phyloP scores from a whole-genome alignment of 2,329 filamentous ascomycete genomes.

The Aaosphaeria pasadenensis region DNA sequence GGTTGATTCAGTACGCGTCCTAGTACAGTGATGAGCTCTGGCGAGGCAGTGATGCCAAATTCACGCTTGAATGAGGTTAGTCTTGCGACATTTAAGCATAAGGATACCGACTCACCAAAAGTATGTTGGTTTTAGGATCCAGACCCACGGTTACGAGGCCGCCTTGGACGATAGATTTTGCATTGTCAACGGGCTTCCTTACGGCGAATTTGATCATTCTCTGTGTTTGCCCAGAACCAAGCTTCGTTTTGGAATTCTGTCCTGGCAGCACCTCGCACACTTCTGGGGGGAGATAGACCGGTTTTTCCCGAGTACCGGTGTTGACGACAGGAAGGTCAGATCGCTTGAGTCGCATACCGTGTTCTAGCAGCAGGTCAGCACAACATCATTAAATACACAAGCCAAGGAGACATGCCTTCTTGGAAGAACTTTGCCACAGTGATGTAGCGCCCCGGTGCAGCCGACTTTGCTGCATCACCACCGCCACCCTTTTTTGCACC shows the following conservation, averaged over 20 bases:
- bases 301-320: slow-evolving; percentile 18
- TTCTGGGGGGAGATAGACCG: slow-evolving; percentile 21
- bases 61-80: slow-evolving; percentile 12
- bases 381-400: background rate
- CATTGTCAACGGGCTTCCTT: slow-evolving; percentile 22
- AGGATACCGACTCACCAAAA: slow-evolving; percentile 8
- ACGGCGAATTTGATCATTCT: slow-evolving; percentile 25
- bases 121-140: slow-evolving; percentile 9
- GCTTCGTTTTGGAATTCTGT: slow-evolving; percentile 18
- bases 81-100: background rate
- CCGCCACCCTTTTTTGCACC: slow-evolving; percentile 11
- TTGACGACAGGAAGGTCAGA: slow-evolving; percentile 20
- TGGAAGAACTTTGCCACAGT: slow-evolving; percentile 18
- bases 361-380: slow-evolving; percentile 1
- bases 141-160: slow-evolving; percentile 10
- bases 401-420: slow-evolving; percentile 5
- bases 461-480: slow-evolving; percentile 1
- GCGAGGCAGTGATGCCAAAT: slow-evolving; percentile 62
- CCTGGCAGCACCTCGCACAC: slow-evolving; percentile 21
- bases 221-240: slow-evolving; percentile 18
- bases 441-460: slow-evolving; percentile 12
- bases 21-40: slow-evolving; percentile 64
- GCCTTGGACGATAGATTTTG: slow-evolving; percentile 9
- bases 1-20: slow-evolving; percentile 66
- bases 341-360: slow-evolving; percentile 8